phyloP scores from a whole-genome alignment of 2,329 filamentous ascomycete species.

The Aspergillus phoenicis region DNA sequence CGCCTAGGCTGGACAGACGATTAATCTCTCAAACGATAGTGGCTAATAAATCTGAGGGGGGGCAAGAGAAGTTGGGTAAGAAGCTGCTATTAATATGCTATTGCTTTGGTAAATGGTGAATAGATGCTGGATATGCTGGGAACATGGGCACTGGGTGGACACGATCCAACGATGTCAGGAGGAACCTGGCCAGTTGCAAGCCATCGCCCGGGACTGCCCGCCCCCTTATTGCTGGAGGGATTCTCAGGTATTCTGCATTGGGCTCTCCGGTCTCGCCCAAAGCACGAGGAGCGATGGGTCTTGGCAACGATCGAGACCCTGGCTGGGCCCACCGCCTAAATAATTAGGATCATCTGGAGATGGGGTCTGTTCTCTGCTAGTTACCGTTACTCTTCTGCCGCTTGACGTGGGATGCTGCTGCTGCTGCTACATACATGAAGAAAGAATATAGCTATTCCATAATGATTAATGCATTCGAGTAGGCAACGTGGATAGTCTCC shows the following conservation, averaged over 20 bases:
- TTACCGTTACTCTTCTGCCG: background rate
- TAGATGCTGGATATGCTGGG: too few species aligned
- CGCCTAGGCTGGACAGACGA: background rate
- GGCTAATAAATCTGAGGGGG: background rate
- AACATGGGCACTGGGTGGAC: too few species aligned
- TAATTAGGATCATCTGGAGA: conserved; percentile 15
- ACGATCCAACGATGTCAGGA: background rate
- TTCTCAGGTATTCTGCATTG: background rate
- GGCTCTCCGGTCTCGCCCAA: conserved; percentile 5
- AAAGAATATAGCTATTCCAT: too few species aligned
- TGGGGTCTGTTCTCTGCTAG: background rate
- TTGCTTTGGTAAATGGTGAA: too few species aligned
- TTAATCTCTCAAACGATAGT: conserved; percentile 4
- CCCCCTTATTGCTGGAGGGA: background rate
- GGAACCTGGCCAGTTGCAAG: conserved; percentile 6
- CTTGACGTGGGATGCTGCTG: background rate
- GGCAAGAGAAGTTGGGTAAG: background rate
- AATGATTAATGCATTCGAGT: too few species aligned
- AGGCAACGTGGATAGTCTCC: too few species aligned
- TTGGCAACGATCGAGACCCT: conserved; percentile 27
- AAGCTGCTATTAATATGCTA: conserved; percentile 1
- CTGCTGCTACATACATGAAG: too few species aligned
- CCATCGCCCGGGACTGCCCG: background rate
- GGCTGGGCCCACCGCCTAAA: conserved; percentile 13
- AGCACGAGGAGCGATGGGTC: conserved; percentile 10